A percentile compares a stretch with the other conserved stretches of the same genome.
These are phyloP conservation scores for Clarireedia homoeocarpa DNA, from an alignment of 2,329 filamentous ascomycete species.

Conservation along the genomic window DNA sequence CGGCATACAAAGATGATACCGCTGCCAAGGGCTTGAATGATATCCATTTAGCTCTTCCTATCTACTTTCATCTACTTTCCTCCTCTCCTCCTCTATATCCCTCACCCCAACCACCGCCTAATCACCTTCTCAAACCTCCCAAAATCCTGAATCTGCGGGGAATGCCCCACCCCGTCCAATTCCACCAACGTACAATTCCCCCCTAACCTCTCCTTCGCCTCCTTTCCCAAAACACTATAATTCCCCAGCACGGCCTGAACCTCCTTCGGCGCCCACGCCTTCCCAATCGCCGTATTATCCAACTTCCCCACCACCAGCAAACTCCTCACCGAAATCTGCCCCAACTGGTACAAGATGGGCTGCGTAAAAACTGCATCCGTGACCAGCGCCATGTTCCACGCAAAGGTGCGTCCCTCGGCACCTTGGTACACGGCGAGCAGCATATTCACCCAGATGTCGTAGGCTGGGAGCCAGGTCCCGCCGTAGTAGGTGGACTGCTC, in stretches of 20 bases:
- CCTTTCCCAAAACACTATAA: conserved; percentile 42
- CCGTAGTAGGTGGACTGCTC: conserved; percentile 41
- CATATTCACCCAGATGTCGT: conserved; percentile 48
- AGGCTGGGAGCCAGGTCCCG: conserved; percentile 38
- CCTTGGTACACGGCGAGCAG: conserved; percentile 42
- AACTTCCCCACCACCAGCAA: conserved; percentile 9
- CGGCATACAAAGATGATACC: too few species aligned
- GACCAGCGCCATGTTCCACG: conserved; percentile 9
- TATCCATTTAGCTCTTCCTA: too few species aligned
- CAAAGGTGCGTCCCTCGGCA: conserved; percentile 20
- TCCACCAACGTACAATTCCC: conserved; percentile 38
- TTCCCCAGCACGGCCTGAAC: conserved; percentile 40
- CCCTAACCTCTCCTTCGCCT: conserved; percentile 35
- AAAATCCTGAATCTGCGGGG: conserved; percentile 45
- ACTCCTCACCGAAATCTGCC: conserved; percentile 9
- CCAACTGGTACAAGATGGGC: conserved; percentile 7
- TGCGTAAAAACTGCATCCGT: conserved; percentile 9
- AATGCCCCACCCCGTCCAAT: conserved; percentile 42
- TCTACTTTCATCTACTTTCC: too few species aligned
- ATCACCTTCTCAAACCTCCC: conserved; percentile 15
- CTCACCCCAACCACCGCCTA: neutral
- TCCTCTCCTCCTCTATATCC: too few species aligned
- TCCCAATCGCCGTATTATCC: conserved; percentile 40
- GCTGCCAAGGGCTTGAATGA: too few species aligned
- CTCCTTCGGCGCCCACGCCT: conserved; percentile 37